Evolutionary conservation across 768 basidiomycete species (phyloP), one percentile per base, ranked within the genome.

Genomic region (Hemileccinum rubropunctum): DNA sequence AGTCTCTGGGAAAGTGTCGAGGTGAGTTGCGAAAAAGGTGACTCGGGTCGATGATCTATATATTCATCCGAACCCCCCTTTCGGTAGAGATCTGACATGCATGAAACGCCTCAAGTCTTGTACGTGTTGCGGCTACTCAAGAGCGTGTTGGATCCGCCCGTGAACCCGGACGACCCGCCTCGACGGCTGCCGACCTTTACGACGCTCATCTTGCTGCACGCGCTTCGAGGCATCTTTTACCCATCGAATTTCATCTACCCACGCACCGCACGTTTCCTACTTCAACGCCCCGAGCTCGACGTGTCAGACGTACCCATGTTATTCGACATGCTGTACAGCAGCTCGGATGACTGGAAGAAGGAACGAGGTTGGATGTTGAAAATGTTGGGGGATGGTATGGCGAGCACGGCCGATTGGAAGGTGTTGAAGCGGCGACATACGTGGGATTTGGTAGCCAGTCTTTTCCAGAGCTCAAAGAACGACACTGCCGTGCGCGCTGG

Each of bases 241-340:
- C 94, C 95, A 0, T 84, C 89, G 2, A 84, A 87, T 44, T 90
- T 92, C 66, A 83, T 91, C 38, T 98, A 95, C 62, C 92, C 95
- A 0, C 71, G 86, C 14, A 88, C 86, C 1, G 83, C 90, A 1
- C 80, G 88, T 5, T 98, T 97, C 76, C 79, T 98, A 6, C 78
- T 98, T 0, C 94, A 97, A 67, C 82, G 95, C 2, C 86, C 92
- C 1, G 78, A 83, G 47, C 71, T 98, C 7, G 95, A 98, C 59
- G 71, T 72, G 1, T 73, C 71, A 1, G 95, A 98, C 61, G 90
- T 98, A 0, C 95, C 95, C 0, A 84, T 98, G 84, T 70, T 99
- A 5, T 98, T 91, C 61, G 75, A 75, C 11, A 86, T 95, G 83
- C 73, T 98, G 4, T 97, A 92, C 64, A 91, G 88, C 58, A 77